These are phyloP conservation scores for Lunularia cruciata DNA, from an alignment of 225 moss, liverwort and hornwort genomes.

Conservation along the genomic window DNA sequence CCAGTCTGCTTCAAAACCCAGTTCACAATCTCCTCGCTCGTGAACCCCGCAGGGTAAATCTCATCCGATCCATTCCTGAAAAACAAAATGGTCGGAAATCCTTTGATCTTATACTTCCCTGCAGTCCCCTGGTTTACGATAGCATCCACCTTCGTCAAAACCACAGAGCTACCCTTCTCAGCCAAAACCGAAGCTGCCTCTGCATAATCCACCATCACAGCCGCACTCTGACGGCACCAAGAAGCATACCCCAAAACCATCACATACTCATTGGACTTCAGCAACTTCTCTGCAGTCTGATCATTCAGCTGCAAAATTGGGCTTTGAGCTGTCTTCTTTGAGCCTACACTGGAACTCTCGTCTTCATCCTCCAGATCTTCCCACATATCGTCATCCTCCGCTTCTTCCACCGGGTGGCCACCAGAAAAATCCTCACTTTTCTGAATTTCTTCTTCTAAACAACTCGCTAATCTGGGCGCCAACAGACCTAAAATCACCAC, in stretches of 20 bases:
- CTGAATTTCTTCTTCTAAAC: neutral
- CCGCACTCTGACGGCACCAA: conserved; percentile 87
- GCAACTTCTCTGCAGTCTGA: conserved; percentile 55
- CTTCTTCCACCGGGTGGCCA: neutral
- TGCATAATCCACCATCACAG: conserved; percentile 70
- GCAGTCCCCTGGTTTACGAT: conserved; percentile 63
- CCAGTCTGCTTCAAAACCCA: conserved; percentile 85
- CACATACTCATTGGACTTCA: conserved; percentile 56
- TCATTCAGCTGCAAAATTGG: conserved; percentile 66
- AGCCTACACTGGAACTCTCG: conserved; percentile 14
- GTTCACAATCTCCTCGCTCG: conserved; percentile 69
- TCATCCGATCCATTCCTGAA: conserved; percentile 61
- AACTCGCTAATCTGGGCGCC: neutral
- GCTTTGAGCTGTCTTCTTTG: conserved; percentile 25
- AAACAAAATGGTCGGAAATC: conserved; percentile 77
- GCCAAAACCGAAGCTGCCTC: conserved; percentile 49
- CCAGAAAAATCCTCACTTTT: too few species aligned
- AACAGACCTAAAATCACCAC: conserved; percentile 6
- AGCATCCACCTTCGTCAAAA: conserved; percentile 85
- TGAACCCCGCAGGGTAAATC: conserved; percentile 47
- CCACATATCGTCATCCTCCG: conserved; percentile 48
- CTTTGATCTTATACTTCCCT: conserved; percentile 55
- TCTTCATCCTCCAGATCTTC: conserved; percentile 65
- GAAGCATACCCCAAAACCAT: conserved; percentile 82
- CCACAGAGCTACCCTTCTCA: conserved; percentile 45